Evolutionary conservation across 2,329 filamentous ascomycete species (phyloP), one percentile per base, ranked within the genome.

Genomic region (Pseudogymnoascus destructans): DNA sequence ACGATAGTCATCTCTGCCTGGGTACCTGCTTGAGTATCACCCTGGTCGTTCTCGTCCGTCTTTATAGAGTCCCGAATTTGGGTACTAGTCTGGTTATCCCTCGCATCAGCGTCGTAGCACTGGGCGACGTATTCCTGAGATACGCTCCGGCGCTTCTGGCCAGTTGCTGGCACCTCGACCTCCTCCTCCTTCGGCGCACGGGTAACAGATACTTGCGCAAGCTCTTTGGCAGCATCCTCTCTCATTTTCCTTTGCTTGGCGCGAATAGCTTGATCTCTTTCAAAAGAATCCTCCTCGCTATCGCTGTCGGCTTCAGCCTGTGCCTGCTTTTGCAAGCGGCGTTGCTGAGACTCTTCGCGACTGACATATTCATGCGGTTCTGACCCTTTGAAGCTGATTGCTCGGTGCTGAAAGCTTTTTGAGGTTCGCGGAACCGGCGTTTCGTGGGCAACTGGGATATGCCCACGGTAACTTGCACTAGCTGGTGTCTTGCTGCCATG

Each of bases 101-200:
- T 59, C 9, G 64, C 62, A 60, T 67, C 63, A 32, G 21, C 30
- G 0, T 64, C 67, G 11, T 61, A 60, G 57, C 63, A 65, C 56
- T 68, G 66, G 7, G 64, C 62, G 11, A 65, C 40, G 19, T 66
- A 66, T 2, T 66, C 64, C 9, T 70, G 46, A 52, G 46, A 52
- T 52, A 52, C 23, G 11, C 46, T 52, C 9, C 46, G n/a, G 2
- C 46, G 46, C 15, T 19, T 52, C 11, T 36, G 32, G 8, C 54
- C 54, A 17, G 32, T 56, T 23, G 27, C 54, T 8, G 54, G 54
- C 1, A 56, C 54, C 35, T 56, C 54, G 35, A 56, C 54, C 3
- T 56, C 54, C 9, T 49, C 46, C 46, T 30, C 46, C 15, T 52
- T 52, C n/a, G 46, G 46, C n/a, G 25, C 9, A 1, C 25, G 46